phyloP scores from a whole-genome alignment of 306 rosid genomes.

The Acacia crassicarpa region DNA sequence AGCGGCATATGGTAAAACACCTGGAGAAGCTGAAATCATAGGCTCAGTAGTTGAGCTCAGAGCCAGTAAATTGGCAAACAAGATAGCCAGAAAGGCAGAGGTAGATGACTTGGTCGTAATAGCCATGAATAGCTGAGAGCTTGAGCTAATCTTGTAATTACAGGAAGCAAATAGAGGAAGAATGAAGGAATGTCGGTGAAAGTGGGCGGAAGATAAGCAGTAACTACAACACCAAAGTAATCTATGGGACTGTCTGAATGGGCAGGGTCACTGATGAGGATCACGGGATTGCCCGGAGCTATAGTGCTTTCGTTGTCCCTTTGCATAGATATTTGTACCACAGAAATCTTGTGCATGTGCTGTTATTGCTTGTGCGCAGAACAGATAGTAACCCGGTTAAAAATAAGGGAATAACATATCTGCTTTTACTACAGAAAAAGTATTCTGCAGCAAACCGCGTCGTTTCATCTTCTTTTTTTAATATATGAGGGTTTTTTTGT shows the following conservation, averaged over 20 bases:
- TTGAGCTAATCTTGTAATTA: constrained; percentile 7
- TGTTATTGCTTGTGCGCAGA: not conserved
- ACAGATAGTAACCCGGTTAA: not conserved
- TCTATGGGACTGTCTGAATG: constrained; percentile 29
- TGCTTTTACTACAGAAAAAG: too few species aligned
- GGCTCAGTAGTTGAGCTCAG: constrained; percentile 42
- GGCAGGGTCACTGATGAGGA: constrained; percentile 31
- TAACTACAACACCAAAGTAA: not conserved
- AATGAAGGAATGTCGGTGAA: not conserved
- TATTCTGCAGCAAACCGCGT: too few species aligned
- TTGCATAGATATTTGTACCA: constrained; percentile 37
- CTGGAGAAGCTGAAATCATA: constrained; percentile 59
- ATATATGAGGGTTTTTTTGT: too few species aligned
- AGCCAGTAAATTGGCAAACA: constrained; percentile 36
- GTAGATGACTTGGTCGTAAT: constrained; percentile 29
- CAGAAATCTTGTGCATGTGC: not conserved
- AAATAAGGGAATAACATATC: too few species aligned
- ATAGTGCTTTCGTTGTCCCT: constrained; percentile 29
- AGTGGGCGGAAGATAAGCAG: constrained; percentile 5
- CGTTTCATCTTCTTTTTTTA: too few species aligned
- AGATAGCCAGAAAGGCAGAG: constrained; percentile 21
- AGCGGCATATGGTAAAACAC: constrained; percentile 49
- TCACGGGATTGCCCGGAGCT: constrained; percentile 52
- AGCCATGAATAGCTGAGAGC: constrained; percentile 46
- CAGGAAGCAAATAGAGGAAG: constrained; percentile 12